phyloP scores from a whole-genome alignment of 306 rosid species.

The Citrullus mucosospermus region DNA sequence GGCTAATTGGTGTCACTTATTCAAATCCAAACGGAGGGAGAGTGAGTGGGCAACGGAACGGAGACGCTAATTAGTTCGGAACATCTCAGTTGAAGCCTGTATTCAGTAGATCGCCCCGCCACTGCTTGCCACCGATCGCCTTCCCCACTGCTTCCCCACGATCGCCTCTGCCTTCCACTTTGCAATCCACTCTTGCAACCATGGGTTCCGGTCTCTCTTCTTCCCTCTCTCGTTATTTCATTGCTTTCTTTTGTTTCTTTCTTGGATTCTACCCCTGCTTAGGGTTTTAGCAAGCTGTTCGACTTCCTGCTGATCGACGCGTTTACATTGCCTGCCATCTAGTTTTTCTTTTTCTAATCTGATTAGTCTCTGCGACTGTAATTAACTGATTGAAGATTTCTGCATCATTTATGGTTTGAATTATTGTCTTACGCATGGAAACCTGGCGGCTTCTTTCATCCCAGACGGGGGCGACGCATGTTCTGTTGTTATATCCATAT shows the following conservation, averaged over 20 bases:
- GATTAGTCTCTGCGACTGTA: neutral
- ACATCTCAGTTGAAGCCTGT: neutral
- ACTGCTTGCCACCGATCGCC: neutral
- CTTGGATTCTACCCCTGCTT: neutral
- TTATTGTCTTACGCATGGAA: neutral
- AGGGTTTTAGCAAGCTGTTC: conserved; percentile 2
- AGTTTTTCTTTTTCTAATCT: neutral
- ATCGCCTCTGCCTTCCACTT: neutral
- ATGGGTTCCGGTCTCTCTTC: conserved; percentile 14
- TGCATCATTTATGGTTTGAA: neutral
- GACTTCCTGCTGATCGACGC: neutral
- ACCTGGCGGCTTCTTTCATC: neutral
- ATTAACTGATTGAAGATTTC: neutral
- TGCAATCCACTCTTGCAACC: neutral
- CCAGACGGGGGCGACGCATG: neutral
- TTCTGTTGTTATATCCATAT: neutral
- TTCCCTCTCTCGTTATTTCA: neutral
- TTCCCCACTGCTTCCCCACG: neutral
- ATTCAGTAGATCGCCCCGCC: neutral
- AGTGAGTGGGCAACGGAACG: neutral
- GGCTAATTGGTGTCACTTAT: neutral
- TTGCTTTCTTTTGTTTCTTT: neutral
- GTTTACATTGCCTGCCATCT: neutral
- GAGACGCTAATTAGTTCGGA: neutral
- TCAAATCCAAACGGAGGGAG: neutral